These are phyloP conservation scores for Sisymbrium altissimum DNA, from an alignment of 345 rosid species.

Conservation along the genomic window DNA sequence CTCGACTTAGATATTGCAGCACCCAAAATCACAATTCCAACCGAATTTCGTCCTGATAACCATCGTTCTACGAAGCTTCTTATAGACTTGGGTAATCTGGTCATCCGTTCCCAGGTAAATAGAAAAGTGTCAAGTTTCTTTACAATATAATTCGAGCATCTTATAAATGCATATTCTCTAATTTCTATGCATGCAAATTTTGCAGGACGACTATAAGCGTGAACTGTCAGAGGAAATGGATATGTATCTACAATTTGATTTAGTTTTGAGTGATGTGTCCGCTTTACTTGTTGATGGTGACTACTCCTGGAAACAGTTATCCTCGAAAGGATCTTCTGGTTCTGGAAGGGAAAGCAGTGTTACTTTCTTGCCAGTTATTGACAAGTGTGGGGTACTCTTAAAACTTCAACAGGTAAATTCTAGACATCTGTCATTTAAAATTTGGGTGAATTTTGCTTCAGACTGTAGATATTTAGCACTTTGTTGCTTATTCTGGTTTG, in stretches of 20 bases:
- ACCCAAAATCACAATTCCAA: conserved; percentile 97
- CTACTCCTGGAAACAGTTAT: conserved; percentile 61
- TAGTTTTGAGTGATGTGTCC: conserved; percentile 88
- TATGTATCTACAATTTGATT: conserved; percentile 88
- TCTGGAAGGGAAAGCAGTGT: conserved; percentile 32
- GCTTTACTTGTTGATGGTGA: conserved; percentile 97
- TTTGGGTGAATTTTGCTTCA: conserved; percentile 14
- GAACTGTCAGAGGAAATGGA: conserved; percentile 52
- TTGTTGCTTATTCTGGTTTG: conserved; percentile 21
- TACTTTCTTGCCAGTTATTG: conserved; percentile 82
- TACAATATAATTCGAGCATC: background rate
- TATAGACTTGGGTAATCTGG: conserved; percentile 92
- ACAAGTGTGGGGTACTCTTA: conserved; percentile 82
- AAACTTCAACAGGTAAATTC: conserved; percentile 79
- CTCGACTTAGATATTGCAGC: conserved; percentile 98
- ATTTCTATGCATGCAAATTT: conserved; percentile 16
- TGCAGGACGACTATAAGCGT: conserved; percentile 67
- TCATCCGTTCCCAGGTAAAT: conserved; percentile 82
- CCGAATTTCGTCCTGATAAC: conserved; percentile 73
- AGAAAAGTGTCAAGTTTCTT: background rate
- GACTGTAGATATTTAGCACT: background rate
- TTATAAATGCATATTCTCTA: background rate
- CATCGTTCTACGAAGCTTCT: conserved; percentile 77
- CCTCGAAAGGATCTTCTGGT: conserved; percentile 34
- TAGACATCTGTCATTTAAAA: conserved; percentile 3